Evolutionary conservation across 768 basidiomycete species (phyloP).

Genomic region (Ramaria sp.): DNA sequence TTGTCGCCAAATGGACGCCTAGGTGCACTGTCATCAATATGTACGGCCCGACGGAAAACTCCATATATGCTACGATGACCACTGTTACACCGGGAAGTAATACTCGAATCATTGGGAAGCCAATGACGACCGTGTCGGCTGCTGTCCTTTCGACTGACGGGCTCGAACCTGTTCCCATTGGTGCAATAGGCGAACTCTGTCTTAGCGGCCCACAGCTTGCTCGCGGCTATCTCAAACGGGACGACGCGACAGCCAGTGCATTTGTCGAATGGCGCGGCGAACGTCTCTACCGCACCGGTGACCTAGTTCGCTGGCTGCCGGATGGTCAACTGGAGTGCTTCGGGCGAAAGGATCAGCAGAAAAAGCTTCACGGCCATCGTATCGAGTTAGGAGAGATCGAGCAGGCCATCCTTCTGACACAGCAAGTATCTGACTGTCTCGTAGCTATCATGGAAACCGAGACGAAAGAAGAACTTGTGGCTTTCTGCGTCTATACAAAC

Average conservation of each 20-base stretch:
- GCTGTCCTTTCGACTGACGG: not conserved
- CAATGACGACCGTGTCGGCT: no score
- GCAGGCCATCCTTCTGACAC: not conserved
- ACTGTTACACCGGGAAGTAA: no score
- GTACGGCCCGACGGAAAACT: not conserved
- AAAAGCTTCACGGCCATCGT: not conserved
- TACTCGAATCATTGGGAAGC: no score
- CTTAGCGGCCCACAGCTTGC: slow-evolving; percentile 18
- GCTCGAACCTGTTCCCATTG: not conserved
- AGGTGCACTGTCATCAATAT: not conserved
- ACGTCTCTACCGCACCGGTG: not conserved
- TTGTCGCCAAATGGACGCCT: not conserved
- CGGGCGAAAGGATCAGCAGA: not conserved
- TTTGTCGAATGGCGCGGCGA: slow-evolving; percentile 16
- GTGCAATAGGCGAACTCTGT: slow-evolving; percentile 7
- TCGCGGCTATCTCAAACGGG: not conserved
- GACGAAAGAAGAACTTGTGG: not conserved
- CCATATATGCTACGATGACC: not conserved
- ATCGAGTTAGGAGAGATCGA: not conserved
- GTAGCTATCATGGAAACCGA: not conserved
- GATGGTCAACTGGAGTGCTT: not conserved
- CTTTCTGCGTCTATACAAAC: not conserved
- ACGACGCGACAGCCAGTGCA: not conserved
- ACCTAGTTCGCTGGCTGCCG: not conserved
- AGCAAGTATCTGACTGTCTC: not conserved